Base-by-base conservation (phyloP, 495 filamentous ascomycete species). In the Darksidea phi region DNA sequence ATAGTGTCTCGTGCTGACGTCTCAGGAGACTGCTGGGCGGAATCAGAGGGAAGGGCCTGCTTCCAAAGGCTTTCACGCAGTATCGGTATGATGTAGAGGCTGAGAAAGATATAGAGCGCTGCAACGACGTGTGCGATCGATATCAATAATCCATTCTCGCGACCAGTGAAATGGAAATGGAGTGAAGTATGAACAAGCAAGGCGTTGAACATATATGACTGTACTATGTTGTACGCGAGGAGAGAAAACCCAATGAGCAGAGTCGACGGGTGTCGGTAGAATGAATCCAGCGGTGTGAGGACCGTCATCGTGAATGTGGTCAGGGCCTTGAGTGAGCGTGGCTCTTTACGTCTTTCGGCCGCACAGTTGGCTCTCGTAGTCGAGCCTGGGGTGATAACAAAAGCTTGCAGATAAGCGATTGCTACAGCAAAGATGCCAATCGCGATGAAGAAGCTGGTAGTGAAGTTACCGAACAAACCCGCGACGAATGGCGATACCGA, bases 131-230 rank as follows among this genome's bases (percentile, higher is more conserved):
- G 57, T n/a, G 57, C 57, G 20, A 60, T 60, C 6, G 57, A 24
- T 15, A 60, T 46, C 2, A 60, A 17, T 8, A 60, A 45, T 1
- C 57, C 57, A 25, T 60, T 52, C 26, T 60, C 43, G 11, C 26
- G 13, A 17, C 48, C 45, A 4, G 36, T 53, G 48, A 60, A 60
- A 7, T 48, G 47, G 28, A 60, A 53, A 25, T 37, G 48, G 1
- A 47, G 18, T 20, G 57, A 41, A 7, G 57, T 34, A 17, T 60
- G 26, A 13, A 60, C 41, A 15, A 60, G 57, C 0, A 60, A 18
- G 0, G 38, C 37, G n/a, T 53, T 49, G 37, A 60, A 60, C 20
- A 60, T 25, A 37, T 60, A 60, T 13, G 57, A 60, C 36, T 60
- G 57, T 10, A 37, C 23, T 6, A 53, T 52, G 38, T 60, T 60